Evolutionary conservation across 169 alveolate genomes (phyloP).

Genomic region (Plasmodium coatneyi): DNA sequence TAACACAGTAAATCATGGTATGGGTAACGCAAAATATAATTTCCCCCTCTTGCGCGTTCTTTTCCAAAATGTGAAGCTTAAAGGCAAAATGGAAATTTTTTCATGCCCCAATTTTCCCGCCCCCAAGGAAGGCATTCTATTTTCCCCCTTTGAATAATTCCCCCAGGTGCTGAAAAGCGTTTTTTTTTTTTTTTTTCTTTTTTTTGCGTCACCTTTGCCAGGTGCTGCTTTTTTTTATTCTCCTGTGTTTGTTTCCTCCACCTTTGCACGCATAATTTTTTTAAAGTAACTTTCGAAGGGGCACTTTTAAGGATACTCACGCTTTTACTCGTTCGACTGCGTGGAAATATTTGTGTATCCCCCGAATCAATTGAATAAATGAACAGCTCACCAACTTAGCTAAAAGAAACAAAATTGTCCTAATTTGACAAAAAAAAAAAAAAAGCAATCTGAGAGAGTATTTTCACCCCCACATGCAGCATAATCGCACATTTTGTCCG

Average conservation of each 20-base stretch:
- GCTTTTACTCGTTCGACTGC: not conserved
- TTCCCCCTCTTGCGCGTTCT: not conserved
- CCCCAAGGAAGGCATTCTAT: not conserved
- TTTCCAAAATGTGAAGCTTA: not conserved
- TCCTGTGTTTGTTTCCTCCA: not conserved
- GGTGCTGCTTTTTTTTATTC: not conserved
- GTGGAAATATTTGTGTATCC: not conserved
- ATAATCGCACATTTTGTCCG: not conserved
- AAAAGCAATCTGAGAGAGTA: not conserved
- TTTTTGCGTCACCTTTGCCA: not conserved
- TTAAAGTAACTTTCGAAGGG: not conserved
- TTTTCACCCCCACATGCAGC: not conserved
- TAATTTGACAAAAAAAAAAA: not conserved
- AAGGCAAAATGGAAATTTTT: not conserved
- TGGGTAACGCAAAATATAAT: not conserved
- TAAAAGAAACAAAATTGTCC: not conserved
- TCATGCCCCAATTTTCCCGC: not conserved
- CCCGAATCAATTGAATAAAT: not conserved
- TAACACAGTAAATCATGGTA: not conserved
- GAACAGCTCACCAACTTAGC: not conserved
- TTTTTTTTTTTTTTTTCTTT: not conserved
- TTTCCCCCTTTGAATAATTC: not conserved
- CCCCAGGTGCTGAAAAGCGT: not conserved
- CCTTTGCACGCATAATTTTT: not conserved
- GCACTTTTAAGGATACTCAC: not conserved